Base-by-base conservation (phyloP, 768 basidiomycete species). In the Phlegmacium glaucopus region DNA sequence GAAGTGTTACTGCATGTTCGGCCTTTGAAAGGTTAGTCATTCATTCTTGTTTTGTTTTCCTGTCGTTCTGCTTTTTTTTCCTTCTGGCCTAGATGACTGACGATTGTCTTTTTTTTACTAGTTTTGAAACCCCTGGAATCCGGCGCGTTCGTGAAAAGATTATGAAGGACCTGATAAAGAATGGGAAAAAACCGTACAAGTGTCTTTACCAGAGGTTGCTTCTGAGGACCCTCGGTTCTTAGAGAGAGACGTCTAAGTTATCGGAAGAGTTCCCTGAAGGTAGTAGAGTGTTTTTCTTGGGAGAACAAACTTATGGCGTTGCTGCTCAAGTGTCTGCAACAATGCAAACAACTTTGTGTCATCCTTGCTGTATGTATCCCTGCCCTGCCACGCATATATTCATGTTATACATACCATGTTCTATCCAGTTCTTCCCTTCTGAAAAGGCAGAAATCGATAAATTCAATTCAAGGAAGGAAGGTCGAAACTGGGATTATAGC, bases 251-350 rank as follows among this genome's bases (percentile, higher is more conserved):
- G 0, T 87, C 91, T 1, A 83, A 90, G 0, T 67, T 98, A 27
- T 75, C 82, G 0, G 85, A 92, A 44, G 96, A 98, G 61, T 97
- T n/a, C n/a, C n/a, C n/a, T n/a, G n/a, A n/a, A n/a, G n/a, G n/a
- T n/a, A n/a, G n/a, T n/a, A n/a, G n/a, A 61, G 89, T 98, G 22
- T 96, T 99, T 70, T 98, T 97, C 82, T 76, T 98, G 6, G 94
- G 95, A 12, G 87, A 90, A 59, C 85, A 92, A 61, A 92, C 90
- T 0, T 99, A 95, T 60, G 96, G 96, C n/a, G 85, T 90, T 3
- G 92, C 95, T 11, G 94, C 94, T 0, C 89, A 94, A 58, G 91
- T 99, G 9, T 77, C 82, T 32, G 77, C 69, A 0, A 90, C 92
- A 0, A 78, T 78, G 0, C 79, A 87, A 3, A 75, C 77, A 2